Evolutionary conservation across 2,329 filamentous ascomycete species (phyloP).

Genomic region (Rhinocladiella mackenziei): DNA sequence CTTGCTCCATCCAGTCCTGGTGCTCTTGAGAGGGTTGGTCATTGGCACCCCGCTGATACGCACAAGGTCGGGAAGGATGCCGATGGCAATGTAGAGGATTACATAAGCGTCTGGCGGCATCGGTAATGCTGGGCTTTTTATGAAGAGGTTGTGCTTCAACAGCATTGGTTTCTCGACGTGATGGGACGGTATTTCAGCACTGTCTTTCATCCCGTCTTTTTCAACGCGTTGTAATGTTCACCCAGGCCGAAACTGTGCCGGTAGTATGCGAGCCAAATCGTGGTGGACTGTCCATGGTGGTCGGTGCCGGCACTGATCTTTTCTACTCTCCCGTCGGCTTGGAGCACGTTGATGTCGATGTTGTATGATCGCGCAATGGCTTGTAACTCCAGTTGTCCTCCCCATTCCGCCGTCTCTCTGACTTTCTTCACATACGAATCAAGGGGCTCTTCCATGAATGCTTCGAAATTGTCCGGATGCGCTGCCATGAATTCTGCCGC

Average conservation of each 20-base stretch:
- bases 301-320: conserved; percentile 58
- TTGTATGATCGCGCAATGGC: conserved; percentile 78
- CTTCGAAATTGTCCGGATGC: conserved; percentile 75
- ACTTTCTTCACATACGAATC: conserved; percentile 71
- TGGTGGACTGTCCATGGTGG: conserved; percentile 33
- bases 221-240: conserved; percentile 94
- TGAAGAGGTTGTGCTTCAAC: conserved; percentile 9
- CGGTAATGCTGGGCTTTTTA: too few species aligned
- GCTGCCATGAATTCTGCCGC: conserved; percentile 73
- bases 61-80: conserved; percentile 51
- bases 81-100: conserved; percentile 40
- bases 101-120: conserved; percentile 43
- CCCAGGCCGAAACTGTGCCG: conserved; percentile 88
- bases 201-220: too few species aligned
- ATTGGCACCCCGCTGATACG: conserved; percentile 55
- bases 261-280: conserved; percentile 91
- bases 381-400: conserved; percentile 83
- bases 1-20: conserved; percentile 41
- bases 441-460: conserved; percentile 80
- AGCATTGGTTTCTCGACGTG: too few species aligned
- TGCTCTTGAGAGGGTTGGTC: conserved; percentile 46
- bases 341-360: conserved; percentile 77
- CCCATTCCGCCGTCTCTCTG: conserved; percentile 88
- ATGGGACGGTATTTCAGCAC: too few species aligned
- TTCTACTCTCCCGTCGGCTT: conserved; percentile 74